Conservation (phyloP, 306 rosid genomes). For the Rosa chinensis region DNA sequence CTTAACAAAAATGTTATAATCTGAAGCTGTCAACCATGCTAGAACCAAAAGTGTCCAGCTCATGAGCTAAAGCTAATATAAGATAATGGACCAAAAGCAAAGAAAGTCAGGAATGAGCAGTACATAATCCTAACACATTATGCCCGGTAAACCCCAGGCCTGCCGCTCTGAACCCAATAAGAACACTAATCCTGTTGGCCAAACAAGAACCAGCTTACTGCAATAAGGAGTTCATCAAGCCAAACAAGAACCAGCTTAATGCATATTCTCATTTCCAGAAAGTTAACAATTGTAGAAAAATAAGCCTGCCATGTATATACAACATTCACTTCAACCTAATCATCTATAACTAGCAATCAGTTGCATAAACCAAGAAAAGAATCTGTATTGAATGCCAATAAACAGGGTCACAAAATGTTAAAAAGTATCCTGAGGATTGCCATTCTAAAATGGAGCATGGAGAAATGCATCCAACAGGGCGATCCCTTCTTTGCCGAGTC, state of each 20-base stretch:
- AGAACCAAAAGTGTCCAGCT: too few relatives aligned
- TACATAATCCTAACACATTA: neutral
- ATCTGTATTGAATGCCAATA: slow-evolving; percentile 14
- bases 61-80: too few relatives aligned
- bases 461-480: slow-evolving; percentile 37
- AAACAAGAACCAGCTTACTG: neutral
- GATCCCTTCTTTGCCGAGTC: slow-evolving; percentile 13
- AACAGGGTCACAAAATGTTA: neutral
- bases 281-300: neutral
- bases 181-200: neutral
- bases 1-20: too few relatives aligned
- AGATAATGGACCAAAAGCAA: too few relatives aligned
- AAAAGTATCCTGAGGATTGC: slow-evolving; percentile 22
- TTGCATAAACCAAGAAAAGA: slow-evolving; percentile 5
- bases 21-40: too few relatives aligned
- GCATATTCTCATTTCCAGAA: neutral
- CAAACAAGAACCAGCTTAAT: neutral
- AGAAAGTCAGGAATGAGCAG: too few relatives aligned
- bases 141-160: neutral
- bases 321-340: slow-evolving; percentile 8
- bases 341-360: slow-evolving; percentile 14
- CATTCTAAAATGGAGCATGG: slow-evolving; percentile 28
- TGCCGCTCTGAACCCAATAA: neutral
- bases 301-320: slow-evolving; percentile 7
- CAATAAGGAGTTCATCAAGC: neutral